phyloP scores from a whole-genome alignment of 208 protist species.

The Endotrypanum monterogeii region DNA sequence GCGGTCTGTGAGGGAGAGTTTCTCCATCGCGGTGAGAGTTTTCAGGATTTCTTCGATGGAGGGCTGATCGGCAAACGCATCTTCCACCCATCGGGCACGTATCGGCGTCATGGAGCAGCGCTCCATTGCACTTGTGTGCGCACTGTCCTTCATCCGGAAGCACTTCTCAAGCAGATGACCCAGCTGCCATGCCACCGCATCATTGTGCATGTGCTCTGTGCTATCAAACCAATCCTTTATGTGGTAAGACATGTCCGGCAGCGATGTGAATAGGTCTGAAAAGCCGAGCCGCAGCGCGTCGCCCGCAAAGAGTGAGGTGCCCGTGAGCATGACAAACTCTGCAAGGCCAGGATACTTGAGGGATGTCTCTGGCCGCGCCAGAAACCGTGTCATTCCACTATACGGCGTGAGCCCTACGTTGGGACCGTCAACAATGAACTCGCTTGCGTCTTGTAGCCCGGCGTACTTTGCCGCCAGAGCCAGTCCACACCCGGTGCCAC shows the following conservation, averaged over 20 bases:
- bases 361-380: conserved; percentile 83
- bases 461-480: conserved; percentile 87
- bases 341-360: conserved; percentile 91
- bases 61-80: conserved; percentile 89
- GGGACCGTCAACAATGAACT: conserved; percentile 89
- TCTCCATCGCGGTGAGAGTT: conserved; percentile 82
- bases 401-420: conserved; percentile 83
- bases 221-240: conserved; percentile 93
- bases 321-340: conserved; percentile 91
- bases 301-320: conserved; percentile 87
- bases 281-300: conserved; percentile 89
- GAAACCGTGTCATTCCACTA: conserved; percentile 78
- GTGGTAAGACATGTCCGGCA: conserved; percentile 89
- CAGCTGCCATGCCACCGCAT: conserved; percentile 91
- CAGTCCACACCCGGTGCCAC: conserved; percentile 83
- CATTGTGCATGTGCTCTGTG: conserved; percentile 92
- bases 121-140: conserved; percentile 86
- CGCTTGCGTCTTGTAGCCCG: conserved; percentile 76
- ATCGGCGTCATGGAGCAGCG: conserved; percentile 77
- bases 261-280: conserved; percentile 87
- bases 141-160: conserved; percentile 79
- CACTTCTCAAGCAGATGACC: conserved; percentile 87
- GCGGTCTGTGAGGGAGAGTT: conserved; percentile 51
- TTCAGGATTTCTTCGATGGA: conserved; percentile 75
- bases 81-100: conserved; percentile 88